Percentiles rank a stretch among this genome's conserved stretches.
Conservation (phyloP, 2,329 filamentous ascomycete species). For the Pyricularia sp. region DNA sequence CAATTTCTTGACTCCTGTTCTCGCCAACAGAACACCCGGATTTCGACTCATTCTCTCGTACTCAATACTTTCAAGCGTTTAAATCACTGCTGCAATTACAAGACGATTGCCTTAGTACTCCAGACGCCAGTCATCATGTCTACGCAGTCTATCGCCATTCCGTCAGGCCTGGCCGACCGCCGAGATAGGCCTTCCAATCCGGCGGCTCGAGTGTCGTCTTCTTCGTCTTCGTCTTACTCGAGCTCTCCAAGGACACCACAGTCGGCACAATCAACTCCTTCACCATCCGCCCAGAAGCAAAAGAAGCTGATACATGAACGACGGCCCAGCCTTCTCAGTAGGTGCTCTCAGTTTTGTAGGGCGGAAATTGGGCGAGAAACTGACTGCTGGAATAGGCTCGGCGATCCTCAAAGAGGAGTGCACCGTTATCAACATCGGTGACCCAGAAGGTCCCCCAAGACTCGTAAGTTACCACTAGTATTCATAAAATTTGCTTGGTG, state of each 20-base stretch:
- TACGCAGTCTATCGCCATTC: conserved; percentile 49
- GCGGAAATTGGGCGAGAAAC: background rate
- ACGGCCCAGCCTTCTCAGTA: conserved; percentile 51
- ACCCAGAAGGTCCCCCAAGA: conserved; percentile 57
- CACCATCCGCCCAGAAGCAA: conserved; percentile 24
- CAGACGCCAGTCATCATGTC: conserved; percentile 34
- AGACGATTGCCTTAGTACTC: background rate
- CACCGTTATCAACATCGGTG: conserved; percentile 68
- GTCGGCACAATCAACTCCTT: conserved; percentile 26
- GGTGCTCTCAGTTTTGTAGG: conserved; percentile 11
- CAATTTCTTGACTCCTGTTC: background rate
- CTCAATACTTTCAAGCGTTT: background rate
- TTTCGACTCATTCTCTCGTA: background rate
- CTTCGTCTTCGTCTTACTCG: conserved; percentile 39
- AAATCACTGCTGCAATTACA: background rate
- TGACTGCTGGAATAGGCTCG: conserved; percentile 35
- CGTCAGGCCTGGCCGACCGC: conserved; percentile 20
- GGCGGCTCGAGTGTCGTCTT: conserved; percentile 21
- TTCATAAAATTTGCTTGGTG: no score
- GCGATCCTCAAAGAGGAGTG: conserved; percentile 62
- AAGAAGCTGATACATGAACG: conserved; percentile 35
- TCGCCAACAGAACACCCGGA: background rate
- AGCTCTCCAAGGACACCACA: conserved; percentile 36
- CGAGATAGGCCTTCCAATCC: conserved; percentile 4
- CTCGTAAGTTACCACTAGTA: conserved; percentile 37